Evolutionary conservation across 805 yeast genomes (phyloP), one percentile per base, ranked within the genome.

Genomic region (Diddensiella transvaalensis): DNA sequence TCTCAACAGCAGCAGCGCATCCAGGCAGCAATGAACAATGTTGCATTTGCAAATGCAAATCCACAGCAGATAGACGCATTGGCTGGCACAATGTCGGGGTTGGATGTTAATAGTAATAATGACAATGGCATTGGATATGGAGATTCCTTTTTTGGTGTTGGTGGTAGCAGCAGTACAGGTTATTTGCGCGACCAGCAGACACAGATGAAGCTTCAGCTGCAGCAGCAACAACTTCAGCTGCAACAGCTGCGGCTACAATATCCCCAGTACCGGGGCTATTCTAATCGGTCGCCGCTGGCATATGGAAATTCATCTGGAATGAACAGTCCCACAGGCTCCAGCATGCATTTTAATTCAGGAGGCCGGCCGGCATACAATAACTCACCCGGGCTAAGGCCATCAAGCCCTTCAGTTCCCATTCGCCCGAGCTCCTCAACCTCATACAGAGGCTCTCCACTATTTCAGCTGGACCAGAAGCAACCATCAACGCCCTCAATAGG

Each of bases 1-100:
- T 58, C 64, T 23, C 68, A 64, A 46, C 68, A 64, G 55, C 68
- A 64, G 50, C 64, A 63, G 52, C 59, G 59, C 23, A 58, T 64
- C 30, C 67, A 64, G 51, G 55, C 47, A 2, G 65, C 63, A 19
- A 56, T 63, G 62, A 44, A 48, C 40, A 48, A 40, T 21, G 57
- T 57, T 19, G 56, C 46, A 10, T 41, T 29, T 23, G 40, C 3
- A 33, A 24, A 11, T 26, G 8, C 32, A 8, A 6, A 21, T 19
- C 22, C 33, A 11, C 24, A 38, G 10, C 18, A 11, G 11, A 21
- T 21, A 6, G 42, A 38, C 15, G 15, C 26, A 22, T 17, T 18
- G 42, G 24, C 42, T 17, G 26, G 22, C 10, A 8, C 26, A 11
- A 22, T 23, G 23, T 15, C 17, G 5, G 13, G 10, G 18, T 33